Evolutionary conservation across 1,139 yeast species (phyloP).

Genomic region (Suhomyces guaymorum): DNA sequence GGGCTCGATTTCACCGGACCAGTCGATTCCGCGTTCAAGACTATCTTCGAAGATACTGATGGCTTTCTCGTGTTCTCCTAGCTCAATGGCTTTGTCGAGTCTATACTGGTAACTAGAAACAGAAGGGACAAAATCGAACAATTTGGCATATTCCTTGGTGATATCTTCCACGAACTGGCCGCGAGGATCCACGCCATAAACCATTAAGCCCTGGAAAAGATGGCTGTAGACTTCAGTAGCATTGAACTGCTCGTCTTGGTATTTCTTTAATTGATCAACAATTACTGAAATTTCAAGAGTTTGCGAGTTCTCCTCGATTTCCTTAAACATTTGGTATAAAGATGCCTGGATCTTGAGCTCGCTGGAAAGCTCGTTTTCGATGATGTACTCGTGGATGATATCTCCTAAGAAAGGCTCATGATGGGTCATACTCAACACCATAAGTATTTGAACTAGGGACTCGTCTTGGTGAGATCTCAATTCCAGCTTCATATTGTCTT

Average conservation of each 20-base stretch:
- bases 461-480: constrained; percentile 24
- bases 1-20: constrained; percentile 38
- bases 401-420: constrained; percentile 15
- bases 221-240: constrained; percentile 18
- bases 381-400: constrained; percentile 15
- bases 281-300: constrained; percentile 14
- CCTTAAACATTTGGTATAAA: constrained; percentile 13
- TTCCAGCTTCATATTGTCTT: background rate
- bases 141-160: constrained; percentile 16
- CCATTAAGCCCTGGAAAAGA: constrained; percentile 23
- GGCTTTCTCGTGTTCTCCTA: constrained; percentile 26
- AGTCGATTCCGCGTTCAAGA: constrained; percentile 24
- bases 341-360: constrained; percentile 24
- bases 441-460: constrained; percentile 22
- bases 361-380: background rate
- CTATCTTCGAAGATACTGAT: constrained; percentile 36
- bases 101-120: constrained; percentile 30
- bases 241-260: constrained; percentile 9
- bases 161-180: constrained; percentile 22
- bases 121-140: constrained; percentile 22
- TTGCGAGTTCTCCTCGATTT: constrained; percentile 2
- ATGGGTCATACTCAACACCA: constrained; percentile 19
- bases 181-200: constrained; percentile 21
- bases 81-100: constrained; percentile 32
- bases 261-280: background rate